phyloP scores from a whole-genome alignment of 768 basidiomycete species.

The Agrocybe praecox region DNA sequence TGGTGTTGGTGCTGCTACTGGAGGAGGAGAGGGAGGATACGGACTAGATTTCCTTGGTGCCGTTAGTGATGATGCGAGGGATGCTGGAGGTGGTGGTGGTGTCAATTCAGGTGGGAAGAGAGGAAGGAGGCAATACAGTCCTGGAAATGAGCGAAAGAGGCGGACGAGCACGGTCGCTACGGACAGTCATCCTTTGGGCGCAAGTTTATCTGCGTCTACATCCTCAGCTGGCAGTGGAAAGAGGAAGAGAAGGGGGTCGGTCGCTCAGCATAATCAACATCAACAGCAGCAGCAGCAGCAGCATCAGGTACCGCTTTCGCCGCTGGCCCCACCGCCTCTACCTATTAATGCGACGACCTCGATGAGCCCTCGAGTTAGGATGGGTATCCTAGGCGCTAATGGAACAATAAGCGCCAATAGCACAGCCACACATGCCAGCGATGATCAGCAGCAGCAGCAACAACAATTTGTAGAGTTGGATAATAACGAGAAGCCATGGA shows the following conservation, averaged over 20 bases:
- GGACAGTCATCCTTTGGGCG: constrained; percentile 20
- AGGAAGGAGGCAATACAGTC: constrained; percentile 37
- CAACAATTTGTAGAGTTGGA: constrained; percentile 53
- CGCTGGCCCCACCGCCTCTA: constrained; percentile 40
- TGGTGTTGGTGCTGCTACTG: no score
- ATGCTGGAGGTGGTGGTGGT: constrained; percentile 41
- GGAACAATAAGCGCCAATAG: no score
- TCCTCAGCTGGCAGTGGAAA: constrained; percentile 15
- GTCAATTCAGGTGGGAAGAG: constrained; percentile 18
- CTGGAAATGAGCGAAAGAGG: constrained; percentile 39
- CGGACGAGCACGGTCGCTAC: constrained; percentile 34
- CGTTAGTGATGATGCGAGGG: constrained; percentile 25
- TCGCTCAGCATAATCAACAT: constrained; percentile 27
- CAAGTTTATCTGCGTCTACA: not conserved
- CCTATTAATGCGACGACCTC: constrained; percentile 5
- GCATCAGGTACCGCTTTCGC: constrained; percentile 17
- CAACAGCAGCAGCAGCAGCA: constrained; percentile 21
- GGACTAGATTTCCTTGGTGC: no score
- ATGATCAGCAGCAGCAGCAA: constrained; percentile 34
- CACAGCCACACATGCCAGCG: constrained; percentile 4
- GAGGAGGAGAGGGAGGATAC: no score
- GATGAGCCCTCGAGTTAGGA: constrained; percentile 22
- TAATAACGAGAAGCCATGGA: constrained; percentile 53
- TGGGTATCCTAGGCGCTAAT: no score
- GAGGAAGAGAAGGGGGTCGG: constrained; percentile 30